Conservation (phyloP, 768 basidiomycete species). For the Terana coerulea region DNA sequence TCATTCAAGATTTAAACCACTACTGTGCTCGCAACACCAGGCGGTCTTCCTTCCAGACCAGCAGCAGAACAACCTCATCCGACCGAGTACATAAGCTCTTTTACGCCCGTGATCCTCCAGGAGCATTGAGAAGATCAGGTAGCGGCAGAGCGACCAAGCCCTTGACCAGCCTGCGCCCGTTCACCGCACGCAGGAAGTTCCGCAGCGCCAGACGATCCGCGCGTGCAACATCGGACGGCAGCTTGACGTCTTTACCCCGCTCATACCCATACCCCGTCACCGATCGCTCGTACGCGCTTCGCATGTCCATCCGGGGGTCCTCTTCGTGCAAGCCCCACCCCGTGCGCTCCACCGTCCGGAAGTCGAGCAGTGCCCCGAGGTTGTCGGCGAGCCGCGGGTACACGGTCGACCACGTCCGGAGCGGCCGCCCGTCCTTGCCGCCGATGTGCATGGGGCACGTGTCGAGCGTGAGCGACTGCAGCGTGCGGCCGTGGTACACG, state of each 20-base stretch:
- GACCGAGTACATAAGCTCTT: too few species aligned
- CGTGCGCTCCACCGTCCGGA: constrained; percentile 6
- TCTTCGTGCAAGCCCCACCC: constrained; percentile 15
- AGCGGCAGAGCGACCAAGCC: not conserved
- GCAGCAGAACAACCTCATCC: too few species aligned
- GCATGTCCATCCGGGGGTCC: not conserved
- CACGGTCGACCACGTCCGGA: constrained; percentile 12
- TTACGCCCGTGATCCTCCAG: not conserved
- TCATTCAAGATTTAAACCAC: too few species aligned
- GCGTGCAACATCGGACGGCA: not conserved
- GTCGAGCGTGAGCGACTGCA: constrained; percentile 14
- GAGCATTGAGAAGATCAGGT: not conserved
- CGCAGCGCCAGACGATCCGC: constrained; percentile 8
- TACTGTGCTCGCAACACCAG: too few species aligned
- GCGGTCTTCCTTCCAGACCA: too few species aligned
- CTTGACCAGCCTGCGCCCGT: not conserved
- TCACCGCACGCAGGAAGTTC: constrained; percentile 3
- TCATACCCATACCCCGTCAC: constrained; percentile 7
- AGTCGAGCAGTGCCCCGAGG: constrained; percentile 11
- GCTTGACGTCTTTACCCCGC: constrained; percentile 1
- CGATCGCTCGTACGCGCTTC: constrained; percentile 6
- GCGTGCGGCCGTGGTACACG: constrained; percentile 12
- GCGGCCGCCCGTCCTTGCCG: not conserved
- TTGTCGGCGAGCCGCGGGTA: constrained; percentile 14
- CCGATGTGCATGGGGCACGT: constrained; percentile 17